A percentile compares a stretch with the other conserved stretches of the same genome.
These are phyloP conservation scores for Penicillium waksmanii DNA, from an alignment of 495 filamentous ascomycete genomes.

Conservation along the genomic window DNA sequence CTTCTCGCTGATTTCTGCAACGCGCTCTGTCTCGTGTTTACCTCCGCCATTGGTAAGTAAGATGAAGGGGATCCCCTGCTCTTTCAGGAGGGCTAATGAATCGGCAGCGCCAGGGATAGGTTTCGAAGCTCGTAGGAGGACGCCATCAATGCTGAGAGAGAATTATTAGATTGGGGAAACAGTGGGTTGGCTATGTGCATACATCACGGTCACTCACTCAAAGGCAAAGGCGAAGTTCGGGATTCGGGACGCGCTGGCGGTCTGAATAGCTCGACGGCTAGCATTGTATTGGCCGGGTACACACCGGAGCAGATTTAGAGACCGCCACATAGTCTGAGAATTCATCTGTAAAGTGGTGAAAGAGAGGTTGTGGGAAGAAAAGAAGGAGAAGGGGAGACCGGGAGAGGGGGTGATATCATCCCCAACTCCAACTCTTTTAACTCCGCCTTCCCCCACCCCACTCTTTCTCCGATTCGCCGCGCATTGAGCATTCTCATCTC, in stretches of 20 bases:
- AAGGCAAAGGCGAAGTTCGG: constrained; percentile 82
- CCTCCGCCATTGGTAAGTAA: constrained; percentile 90
- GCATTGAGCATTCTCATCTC: constrained; percentile 1
- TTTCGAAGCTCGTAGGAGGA: constrained; percentile 81
- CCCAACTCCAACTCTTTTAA: constrained; percentile 4
- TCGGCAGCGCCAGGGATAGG: constrained; percentile 81
- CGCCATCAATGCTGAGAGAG: constrained; percentile 81
- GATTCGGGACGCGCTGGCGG: constrained; percentile 35
- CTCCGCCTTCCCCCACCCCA: constrained; percentile 8
- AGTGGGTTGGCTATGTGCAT: constrained; percentile 13
- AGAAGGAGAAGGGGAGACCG: constrained; percentile 1
- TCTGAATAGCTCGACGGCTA: constrained; percentile 36
- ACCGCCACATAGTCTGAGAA: constrained; percentile 31
- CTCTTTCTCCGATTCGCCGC: constrained; percentile 16
- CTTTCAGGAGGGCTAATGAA: constrained; percentile 71
- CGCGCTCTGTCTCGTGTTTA: constrained; percentile 71
- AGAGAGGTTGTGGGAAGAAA: neutral
- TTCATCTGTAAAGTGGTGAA: constrained; percentile 26
- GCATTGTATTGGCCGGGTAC: constrained; percentile 18
- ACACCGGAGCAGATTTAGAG: constrained; percentile 36
- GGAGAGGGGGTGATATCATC: constrained; percentile 26
- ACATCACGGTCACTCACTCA: constrained; percentile 61
- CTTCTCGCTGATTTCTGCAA: constrained; percentile 67
- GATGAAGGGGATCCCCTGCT: constrained; percentile 76
- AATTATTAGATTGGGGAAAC: constrained; percentile 7